Evolutionary conservation across 2,329 filamentous ascomycete species (phyloP).

Genomic region (Monosporascus ibericus): DNA sequence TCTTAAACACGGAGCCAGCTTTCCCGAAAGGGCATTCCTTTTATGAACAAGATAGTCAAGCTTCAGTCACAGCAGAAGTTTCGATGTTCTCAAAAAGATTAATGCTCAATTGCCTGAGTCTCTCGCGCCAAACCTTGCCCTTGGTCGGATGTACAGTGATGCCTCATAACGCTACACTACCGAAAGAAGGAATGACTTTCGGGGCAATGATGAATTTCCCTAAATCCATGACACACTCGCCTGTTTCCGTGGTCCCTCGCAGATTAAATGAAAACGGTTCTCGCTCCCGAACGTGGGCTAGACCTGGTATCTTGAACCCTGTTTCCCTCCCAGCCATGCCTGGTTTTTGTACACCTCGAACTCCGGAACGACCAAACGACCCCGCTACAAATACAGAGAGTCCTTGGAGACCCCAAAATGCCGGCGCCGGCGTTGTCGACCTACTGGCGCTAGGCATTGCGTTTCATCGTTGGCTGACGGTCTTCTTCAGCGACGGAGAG

Average conservation of each 20-base stretch:
- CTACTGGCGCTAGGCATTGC: neutral
- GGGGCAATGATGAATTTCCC: neutral
- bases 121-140: neutral
- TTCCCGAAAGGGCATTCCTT: neutral
- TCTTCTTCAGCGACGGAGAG: conserved; percentile 23
- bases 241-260: neutral
- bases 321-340: neutral
- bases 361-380: neutral
- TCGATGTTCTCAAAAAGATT: neutral
- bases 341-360: neutral
- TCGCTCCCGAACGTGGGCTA: neutral
- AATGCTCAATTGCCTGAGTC: neutral
- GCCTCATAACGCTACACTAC: neutral
- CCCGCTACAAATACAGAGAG: neutral
- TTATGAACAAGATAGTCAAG: neutral
- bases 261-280: neutral
- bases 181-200: neutral
- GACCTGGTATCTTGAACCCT: neutral
- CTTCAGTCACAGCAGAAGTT: neutral
- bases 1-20: neutral
- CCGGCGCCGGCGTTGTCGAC: neutral
- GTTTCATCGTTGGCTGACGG: neutral
- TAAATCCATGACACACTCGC: neutral
- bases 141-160: neutral
- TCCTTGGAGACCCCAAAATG: neutral